Evolutionary conservation across 75 land plant species (phyloP), one percentile per base, ranked within the genome.

Genomic region (Larix kaempferi): DNA sequence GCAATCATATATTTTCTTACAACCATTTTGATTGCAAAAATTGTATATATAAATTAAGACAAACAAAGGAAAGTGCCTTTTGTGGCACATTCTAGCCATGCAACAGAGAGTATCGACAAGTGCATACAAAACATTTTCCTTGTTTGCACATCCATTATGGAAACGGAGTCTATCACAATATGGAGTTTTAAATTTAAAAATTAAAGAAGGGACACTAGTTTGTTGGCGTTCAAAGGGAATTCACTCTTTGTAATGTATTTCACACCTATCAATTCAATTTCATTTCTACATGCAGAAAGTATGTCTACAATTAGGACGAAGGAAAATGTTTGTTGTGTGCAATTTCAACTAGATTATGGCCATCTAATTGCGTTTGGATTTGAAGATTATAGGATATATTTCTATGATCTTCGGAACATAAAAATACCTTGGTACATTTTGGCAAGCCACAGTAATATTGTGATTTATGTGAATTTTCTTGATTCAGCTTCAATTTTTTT

Each of bases 311-410:
- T 93, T 75, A 89, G 76, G 73, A 85, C 94, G 49, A 87, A 86
- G 81, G 96, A 94, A 52, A 89, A 93, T 81, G 90, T 93, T 5
- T 93, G 96, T 82, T 89, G 90, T 79, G 94, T 93, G 33, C 91
- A 91, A 77, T 93, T 93, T 76, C 83, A 89, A 13, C 71, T 82
- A 39, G 89, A 93, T 67, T 86, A 87, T 67, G 87, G 88, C 11
- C 90, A 85, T 55, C 78, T 79, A 19, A 75, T 93, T 71, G 91
- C 87, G 33, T 79, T 93, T 81, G 96, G 96, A 27, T 91, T 94
- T 33, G 94, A 94, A 27, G 96, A 93, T 78, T 89, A 93, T 82
- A 91, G 75, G 33, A 76, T 91, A 44, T 91, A 91, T 72, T 88
- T 82, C 75, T 93, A 89, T 84, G 96, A 93, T 85, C 88, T 93